These are phyloP conservation scores for Globisporangium irregulare DNA, from an alignment of 352 stramenopile genomes.

Conservation along the genomic window DNA sequence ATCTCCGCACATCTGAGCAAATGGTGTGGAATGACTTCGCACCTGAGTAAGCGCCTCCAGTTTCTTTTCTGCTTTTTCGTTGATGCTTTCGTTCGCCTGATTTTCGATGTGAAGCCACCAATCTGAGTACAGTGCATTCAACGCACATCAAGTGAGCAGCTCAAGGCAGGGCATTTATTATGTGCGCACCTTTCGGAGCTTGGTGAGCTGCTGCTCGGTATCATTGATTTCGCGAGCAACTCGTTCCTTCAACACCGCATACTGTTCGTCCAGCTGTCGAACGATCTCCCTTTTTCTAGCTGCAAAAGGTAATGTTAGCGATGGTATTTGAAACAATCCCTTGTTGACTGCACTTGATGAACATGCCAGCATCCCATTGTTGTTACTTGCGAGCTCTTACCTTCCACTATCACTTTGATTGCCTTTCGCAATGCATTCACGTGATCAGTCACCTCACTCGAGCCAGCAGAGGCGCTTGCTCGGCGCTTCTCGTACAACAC, in stretches of 20 bases:
- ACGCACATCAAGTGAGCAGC: not conserved
- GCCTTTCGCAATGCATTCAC: conserved; percentile 15
- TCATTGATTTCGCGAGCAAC: conserved; percentile 24
- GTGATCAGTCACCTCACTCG: conserved; percentile 18
- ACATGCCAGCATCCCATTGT: not conserved
- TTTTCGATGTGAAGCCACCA: not conserved
- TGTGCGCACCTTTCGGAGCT: conserved; percentile 20
- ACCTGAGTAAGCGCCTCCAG: conserved; percentile 24
- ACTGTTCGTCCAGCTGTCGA: conserved; percentile 24
- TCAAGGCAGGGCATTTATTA: not conserved
- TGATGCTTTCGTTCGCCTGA: conserved; percentile 30
- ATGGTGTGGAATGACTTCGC: not conserved
- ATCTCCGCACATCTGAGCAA: not conserved
- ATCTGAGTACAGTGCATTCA: conserved; percentile 2
- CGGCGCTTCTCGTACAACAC: not conserved
- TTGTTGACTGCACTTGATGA: not conserved
- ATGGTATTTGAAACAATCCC: not conserved
- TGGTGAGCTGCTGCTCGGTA: conserved; percentile 22
- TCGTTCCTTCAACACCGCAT: conserved; percentile 24
- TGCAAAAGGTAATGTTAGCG: conserved; percentile 11
- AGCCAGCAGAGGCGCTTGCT: not conserved
- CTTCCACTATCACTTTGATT: conserved; percentile 18
- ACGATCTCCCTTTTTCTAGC: conserved; percentile 22
- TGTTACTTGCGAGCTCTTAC: conserved; percentile 10
- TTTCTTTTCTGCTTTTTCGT: conserved; percentile 24